Percentiles rank a stretch among this genome's conserved stretches.
phyloP scores from a whole-genome alignment of 2,329 filamentous ascomycete species.

The Ceratocystis papillata region DNA sequence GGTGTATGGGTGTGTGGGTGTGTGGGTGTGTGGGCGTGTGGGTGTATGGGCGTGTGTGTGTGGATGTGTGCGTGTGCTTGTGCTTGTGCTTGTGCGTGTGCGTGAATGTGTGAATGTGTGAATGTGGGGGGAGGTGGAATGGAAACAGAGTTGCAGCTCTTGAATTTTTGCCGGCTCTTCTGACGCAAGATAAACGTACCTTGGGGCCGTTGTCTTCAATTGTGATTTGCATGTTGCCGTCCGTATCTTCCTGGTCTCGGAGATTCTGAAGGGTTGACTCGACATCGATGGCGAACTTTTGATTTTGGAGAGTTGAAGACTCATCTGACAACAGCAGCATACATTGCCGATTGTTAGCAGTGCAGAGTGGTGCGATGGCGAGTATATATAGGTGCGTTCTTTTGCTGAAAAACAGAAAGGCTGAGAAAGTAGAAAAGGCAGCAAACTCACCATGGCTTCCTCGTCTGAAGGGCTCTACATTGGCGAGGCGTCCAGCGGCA shows the following conservation, averaged over 20 bases:
- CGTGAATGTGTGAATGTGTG: neutral
- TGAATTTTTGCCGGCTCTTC: no score
- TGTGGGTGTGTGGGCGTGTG: no score
- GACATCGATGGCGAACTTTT: conserved; percentile 68
- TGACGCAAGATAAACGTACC: conserved; percentile 35
- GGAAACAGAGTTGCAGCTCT: no score
- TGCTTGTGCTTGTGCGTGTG: no score
- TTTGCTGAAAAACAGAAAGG: neutral
- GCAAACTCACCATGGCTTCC: conserved; percentile 46
- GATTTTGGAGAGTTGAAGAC: conserved; percentile 18
- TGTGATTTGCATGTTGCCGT: conserved; percentile 92
- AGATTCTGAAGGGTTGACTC: conserved; percentile 71
- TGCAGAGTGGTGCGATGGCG: no score
- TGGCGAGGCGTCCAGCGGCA: conserved; percentile 40
- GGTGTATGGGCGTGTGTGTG: no score
- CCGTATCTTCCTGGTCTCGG: conserved; percentile 78
- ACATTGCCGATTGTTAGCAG: neutral
- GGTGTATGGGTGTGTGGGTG: neutral
- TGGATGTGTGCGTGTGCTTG: no score
- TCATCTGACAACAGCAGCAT: conserved; percentile 17
- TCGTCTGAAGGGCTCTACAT: conserved; percentile 46
- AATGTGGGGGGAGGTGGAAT: neutral
- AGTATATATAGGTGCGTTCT: neutral
- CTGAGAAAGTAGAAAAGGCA: neutral
- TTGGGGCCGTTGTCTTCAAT: conserved; percentile 94